Evolutionary conservation across 768 basidiomycete species (phyloP), one percentile per base, ranked within the genome.

Genomic region (Tylopilus vinaceipallidus): DNA sequence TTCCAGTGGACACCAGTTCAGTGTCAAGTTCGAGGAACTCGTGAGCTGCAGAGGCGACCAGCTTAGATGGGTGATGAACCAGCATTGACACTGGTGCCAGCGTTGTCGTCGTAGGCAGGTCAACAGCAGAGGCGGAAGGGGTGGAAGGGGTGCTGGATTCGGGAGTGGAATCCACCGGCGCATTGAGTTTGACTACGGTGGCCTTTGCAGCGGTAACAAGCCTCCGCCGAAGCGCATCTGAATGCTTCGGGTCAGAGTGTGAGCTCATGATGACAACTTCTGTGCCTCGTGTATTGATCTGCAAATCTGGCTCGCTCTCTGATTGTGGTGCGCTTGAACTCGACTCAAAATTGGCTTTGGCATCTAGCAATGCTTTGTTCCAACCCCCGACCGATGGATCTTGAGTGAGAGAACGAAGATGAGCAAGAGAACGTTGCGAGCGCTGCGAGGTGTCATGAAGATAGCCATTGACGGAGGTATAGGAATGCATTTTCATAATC

Each of bases 401-500:
- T 6, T 72, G 66, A 0, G 82, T 75, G 7, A 75, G 73, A 8
- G 68, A 61, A 26, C 75, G 75, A 17, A 88, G 75, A 24, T 75
- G 64, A 4, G 65, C 53, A 6, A 82, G 66, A 13, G 77, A 57
- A 14, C 56, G 55, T 35, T 78, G 63, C 0, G 80, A 75, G 45
- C 83, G 77, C 29, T 75, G 67, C 16, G 73, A 63, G 12, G 79
- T 71, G 8, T 69, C 65, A 51, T 87, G 80, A 19, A 97, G 81
- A 58, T 90, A 83, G 6, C 95, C 92, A 62, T 98, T 98, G 36
- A 87, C 80, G 19, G 85, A 79, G 66, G 89, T 81, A 69, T 98
- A 99, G 5, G 93, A 97, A 67, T 99, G 95, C 77, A 95, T 86
- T 71, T 97, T 91, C 91, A 94, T 94, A 58, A 93, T 80, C 84